Evolutionary conservation across 129 eudicot genomes (phyloP).

Genomic region (Saposhnikovia divaricata): DNA sequence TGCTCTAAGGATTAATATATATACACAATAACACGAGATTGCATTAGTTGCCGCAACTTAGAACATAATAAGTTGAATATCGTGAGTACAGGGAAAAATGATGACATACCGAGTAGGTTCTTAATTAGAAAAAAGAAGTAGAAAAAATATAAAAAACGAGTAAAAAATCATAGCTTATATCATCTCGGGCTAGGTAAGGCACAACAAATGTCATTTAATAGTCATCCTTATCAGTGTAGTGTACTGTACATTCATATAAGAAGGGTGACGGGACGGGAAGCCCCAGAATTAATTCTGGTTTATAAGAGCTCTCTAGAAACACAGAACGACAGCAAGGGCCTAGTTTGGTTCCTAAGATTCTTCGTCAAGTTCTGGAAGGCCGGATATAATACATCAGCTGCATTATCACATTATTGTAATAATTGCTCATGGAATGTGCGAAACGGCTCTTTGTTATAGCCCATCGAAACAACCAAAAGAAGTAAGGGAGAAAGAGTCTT

Average conservation of each 20-base stretch:
- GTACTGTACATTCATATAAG: background rate
- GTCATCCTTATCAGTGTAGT: background rate
- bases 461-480: constrained; percentile 70
- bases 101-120: constrained; percentile 25
- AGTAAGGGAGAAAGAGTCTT: constrained; percentile 61
- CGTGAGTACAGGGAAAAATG: background rate
- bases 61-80: background rate
- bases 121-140: background rate
- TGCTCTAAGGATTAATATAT: background rate
- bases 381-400: no score
- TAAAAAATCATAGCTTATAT: background rate
- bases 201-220: background rate
- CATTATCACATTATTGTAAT: no score
- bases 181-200: background rate
- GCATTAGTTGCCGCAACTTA: background rate
- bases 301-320: background rate
- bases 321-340: background rate
- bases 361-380: no score
- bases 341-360: no score
- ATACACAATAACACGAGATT: background rate
- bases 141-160: background rate
- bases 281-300: background rate
- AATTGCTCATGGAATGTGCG: no score
- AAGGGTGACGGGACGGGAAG: background rate
- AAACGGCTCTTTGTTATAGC: no score